Conservation (phyloP, 1,139 yeast species). For the Suhomyces choctaworum region DNA sequence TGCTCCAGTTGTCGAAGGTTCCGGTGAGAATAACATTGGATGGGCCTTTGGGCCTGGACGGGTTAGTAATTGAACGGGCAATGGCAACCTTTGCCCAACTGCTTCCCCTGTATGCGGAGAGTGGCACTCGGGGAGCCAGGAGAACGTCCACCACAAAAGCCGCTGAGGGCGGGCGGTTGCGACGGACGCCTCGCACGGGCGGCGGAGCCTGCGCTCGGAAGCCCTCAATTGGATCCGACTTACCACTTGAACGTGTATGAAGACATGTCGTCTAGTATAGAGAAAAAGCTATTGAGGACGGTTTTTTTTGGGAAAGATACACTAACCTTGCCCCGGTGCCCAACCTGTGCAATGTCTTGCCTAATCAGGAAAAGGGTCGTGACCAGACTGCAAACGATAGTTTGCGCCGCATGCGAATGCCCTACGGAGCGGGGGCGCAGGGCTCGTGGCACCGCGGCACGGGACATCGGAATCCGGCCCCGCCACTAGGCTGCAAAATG, state of each 20-base stretch:
- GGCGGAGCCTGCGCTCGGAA: too few species aligned
- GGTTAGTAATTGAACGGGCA: conserved; percentile 17
- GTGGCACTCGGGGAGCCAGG: background rate
- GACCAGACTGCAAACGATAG: conserved; percentile 8
- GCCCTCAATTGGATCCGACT: conserved; percentile 8
- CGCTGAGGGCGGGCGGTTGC: too few species aligned
- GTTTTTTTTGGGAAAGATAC: conserved; percentile 4
- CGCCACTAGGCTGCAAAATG: background rate
- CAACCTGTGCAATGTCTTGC: conserved; percentile 11
- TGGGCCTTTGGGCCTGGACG: conserved; percentile 75
- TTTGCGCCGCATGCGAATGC: conserved; percentile 10
- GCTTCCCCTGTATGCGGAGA: background rate
- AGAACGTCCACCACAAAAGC: too few species aligned
- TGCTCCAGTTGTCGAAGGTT: conserved; percentile 73
- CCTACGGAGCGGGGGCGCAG: background rate
- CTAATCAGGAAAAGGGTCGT: conserved; percentile 13
- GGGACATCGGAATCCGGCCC: background rate
- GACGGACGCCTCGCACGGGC: too few species aligned
- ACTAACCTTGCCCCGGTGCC: conserved; percentile 10
- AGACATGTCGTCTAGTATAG: conserved; percentile 17
- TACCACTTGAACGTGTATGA: conserved; percentile 26
- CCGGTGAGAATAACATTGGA: conserved; percentile 72
- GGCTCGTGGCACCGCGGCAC: too few species aligned
- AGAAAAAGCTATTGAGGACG: conserved; percentile 6
- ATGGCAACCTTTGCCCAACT: too few species aligned